Base-by-base conservation (phyloP, 225 moss, liverwort and hornwort genomes). In the Antitrichia curtipendula region DNA sequence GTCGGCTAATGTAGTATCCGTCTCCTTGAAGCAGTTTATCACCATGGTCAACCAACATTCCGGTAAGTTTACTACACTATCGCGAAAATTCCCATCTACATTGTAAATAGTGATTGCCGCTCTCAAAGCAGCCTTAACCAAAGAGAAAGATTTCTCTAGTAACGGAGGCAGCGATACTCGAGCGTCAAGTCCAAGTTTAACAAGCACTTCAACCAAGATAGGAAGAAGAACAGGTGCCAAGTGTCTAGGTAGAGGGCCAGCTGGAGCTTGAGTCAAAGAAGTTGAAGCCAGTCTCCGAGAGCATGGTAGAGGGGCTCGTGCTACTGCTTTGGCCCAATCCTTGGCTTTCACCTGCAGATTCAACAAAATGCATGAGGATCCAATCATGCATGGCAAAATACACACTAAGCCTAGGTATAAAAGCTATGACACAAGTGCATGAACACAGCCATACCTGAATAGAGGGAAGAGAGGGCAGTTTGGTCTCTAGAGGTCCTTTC, bases 281-380 rank as follows among this genome's bases (percentile, higher is more conserved):
- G 93, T 86, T 72, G 93, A 93, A 82, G 96, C 92, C 85, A 92
- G 88, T 81, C 96, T 93, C 82, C 93, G 89, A 84, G 96, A 96
- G 86, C 96, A 96, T 24, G 96, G 96, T 82, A 93, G 82, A 90
- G 96, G 95, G 71, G 95, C 92, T 59, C 93, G 90, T 62, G 91
- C 92, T 82, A 96, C 87, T 74, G 96, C 96, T 88, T 87, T 84
- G 29, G 93, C 95, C 96, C 96, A 96, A 90, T 96, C 96, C 85
- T 89, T 91, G 62, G 94, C 94, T 91, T 89, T 93, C 88, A 96
- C 95, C 92, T 94, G 84, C 89, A 91, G 59, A 87, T 65, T 72
- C 70, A 90, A 80, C 34, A 66, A 40, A 85, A 74, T 47, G 82
- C 82, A 88, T 94, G 82, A 91, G 72, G 87, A 73, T 69, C 83